phyloP scores from a whole-genome alignment of 495 filamentous ascomycete species.

The Penicilliopsis zonata region DNA sequence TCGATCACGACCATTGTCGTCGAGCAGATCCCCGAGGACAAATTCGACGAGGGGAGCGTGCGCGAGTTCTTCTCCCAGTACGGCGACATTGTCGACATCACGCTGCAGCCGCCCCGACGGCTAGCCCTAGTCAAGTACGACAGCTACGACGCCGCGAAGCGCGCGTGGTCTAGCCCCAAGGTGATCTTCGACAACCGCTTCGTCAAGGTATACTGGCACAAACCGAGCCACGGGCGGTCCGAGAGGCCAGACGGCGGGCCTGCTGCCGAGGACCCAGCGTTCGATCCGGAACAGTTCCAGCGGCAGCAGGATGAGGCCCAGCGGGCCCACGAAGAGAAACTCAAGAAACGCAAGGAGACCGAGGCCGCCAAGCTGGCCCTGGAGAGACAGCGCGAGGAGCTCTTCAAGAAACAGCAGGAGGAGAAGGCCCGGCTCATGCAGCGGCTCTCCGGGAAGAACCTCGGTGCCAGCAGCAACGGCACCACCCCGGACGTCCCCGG shows the following conservation, averaged over 20 bases:
- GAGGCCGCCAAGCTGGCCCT: conserved; percentile 61
- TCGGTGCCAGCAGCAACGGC: conserved; percentile 13
- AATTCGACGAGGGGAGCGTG: conserved; percentile 62
- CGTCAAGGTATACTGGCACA: conserved; percentile 96
- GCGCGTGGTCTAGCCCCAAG: conserved; percentile 82
- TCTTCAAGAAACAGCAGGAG: conserved; percentile 61
- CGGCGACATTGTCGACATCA: conserved; percentile 60
- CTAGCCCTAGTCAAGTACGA: conserved; percentile 76
- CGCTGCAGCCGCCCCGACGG: conserved; percentile 64
- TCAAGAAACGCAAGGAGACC: conserved; percentile 58
- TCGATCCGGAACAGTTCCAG: conserved; percentile 70
- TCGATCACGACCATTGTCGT: conserved; percentile 75
- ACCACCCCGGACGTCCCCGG: neutral
- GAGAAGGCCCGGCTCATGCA: conserved; percentile 61
- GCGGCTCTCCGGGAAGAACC: conserved; percentile 40
- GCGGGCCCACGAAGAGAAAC: conserved; percentile 63
- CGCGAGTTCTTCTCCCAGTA: conserved; percentile 77
- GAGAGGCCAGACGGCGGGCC: conserved; percentile 21
- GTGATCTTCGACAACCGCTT: conserved; percentile 96
- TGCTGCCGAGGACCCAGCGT: conserved; percentile 35
- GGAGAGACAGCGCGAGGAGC: conserved; percentile 63
- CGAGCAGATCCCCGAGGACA: conserved; percentile 84
- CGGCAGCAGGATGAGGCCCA: conserved; percentile 71
- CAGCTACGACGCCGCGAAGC: conserved; percentile 58
- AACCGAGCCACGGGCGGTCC: conserved; percentile 40